These are phyloP conservation scores for Paxillus rubicundulus DNA, from an alignment of 768 basidiomycete genomes.

Conservation along the genomic window DNA sequence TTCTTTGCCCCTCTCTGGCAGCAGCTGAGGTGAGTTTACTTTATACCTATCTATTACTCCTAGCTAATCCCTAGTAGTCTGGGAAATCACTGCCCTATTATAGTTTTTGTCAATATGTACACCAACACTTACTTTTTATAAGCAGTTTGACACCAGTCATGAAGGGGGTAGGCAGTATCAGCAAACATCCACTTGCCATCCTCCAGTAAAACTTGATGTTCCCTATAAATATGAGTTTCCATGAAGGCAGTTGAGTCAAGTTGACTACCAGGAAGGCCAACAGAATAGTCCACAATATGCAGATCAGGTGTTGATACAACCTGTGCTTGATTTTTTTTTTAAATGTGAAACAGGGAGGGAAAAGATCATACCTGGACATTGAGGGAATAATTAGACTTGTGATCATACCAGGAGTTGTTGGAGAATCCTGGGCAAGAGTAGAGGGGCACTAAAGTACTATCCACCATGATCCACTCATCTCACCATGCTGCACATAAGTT, in stretches of 20 bases:
- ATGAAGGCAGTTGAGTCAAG: constrained; percentile 33
- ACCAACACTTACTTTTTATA: constrained; percentile 24
- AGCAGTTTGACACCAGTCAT: constrained; percentile 27
- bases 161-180: constrained; percentile 39
- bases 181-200: constrained; percentile 35
- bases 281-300: constrained; percentile 28
- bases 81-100: no score
- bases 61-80: no score
- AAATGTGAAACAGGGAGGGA: neutral
- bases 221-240: constrained; percentile 17
- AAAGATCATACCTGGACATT: constrained; percentile 16
- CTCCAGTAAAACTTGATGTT: neutral
- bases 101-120: no score
- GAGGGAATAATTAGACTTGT: constrained; percentile 30
- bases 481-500: no score
- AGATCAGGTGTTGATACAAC: constrained; percentile 18
- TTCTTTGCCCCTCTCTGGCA: no score
- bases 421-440: constrained; percentile 26
- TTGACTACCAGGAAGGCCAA: constrained; percentile 31
- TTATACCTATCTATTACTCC: no score
- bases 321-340: constrained; percentile 8
- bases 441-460: constrained; percentile 25
- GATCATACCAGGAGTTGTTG: constrained; percentile 35
- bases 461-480: no score
- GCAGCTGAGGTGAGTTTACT: no score